Percentiles rank a stretch among this genome's conserved stretches.
Evolutionary conservation across 192 early-diverging fungal genomes (phyloP).

Genomic region (Linnemannia zychae): DNA sequence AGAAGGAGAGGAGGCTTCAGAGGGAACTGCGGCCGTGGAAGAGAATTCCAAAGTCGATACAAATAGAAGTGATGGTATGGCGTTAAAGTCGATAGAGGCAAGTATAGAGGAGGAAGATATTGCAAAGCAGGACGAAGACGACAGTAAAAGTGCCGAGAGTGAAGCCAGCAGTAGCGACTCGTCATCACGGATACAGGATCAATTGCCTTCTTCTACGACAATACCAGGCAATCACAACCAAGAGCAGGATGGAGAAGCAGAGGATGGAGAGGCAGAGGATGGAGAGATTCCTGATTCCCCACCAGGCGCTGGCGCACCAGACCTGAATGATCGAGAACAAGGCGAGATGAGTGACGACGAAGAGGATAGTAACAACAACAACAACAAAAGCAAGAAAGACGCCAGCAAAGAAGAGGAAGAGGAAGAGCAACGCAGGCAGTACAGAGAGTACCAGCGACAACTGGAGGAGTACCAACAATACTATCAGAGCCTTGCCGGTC

Average conservation of each 20-base stretch:
- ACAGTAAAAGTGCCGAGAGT: background rate
- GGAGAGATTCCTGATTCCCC: constrained; percentile 38
- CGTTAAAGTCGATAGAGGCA: background rate
- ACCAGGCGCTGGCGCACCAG: constrained; percentile 28
- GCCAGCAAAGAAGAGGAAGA: background rate
- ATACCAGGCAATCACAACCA: background rate
- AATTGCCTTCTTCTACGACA: background rate
- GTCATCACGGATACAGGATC: background rate
- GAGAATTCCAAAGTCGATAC: background rate
- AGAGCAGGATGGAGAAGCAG: constrained; percentile 4
- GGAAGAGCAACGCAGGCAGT: constrained; percentile 11
- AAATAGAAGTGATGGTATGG: background rate
- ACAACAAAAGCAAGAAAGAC: background rate
- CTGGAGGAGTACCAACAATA: constrained; percentile 36
- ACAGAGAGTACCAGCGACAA: constrained; percentile 29
- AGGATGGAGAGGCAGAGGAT: constrained; percentile 46
- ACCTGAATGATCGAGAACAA: background rate
- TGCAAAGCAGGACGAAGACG: background rate
- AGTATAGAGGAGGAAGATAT: too few species aligned
- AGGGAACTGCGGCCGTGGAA: background rate
- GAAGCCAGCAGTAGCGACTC: background rate
- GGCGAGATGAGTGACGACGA: background rate
- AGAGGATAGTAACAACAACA: background rate
- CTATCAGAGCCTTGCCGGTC: constrained; percentile 1
- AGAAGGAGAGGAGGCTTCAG: background rate